Conservation (phyloP, 176 grass and related monocot genomes). For the Tuctoria greenei region DNA sequence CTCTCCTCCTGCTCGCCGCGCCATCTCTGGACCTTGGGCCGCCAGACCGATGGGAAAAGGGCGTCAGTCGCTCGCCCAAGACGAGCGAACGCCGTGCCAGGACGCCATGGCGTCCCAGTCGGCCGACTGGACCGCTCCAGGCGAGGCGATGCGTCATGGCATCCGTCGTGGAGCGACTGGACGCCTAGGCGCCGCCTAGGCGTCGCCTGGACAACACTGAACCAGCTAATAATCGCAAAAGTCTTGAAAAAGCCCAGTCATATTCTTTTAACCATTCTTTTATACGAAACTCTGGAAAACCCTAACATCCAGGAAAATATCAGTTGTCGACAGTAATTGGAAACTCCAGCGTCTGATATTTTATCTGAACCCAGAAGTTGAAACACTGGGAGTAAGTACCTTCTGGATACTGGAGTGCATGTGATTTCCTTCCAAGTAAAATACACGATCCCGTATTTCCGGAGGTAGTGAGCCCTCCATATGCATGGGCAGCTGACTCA, state of each 20-base stretch:
- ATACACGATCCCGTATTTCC: constrained; percentile 75
- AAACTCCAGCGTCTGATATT: background rate
- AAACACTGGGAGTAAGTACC: constrained; percentile 37
- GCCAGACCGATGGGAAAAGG: no score
- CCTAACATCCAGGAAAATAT: background rate
- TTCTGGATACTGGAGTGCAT: constrained; percentile 94
- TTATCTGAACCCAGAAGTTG: background rate
- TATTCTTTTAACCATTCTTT: background rate
- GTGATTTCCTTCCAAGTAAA: constrained; percentile 86
- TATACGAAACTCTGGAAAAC: background rate
- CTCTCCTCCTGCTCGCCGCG: no score
- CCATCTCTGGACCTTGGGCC: no score
- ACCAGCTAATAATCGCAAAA: background rate
- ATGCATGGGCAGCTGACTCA: constrained; percentile 63
- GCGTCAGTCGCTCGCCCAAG: no score
- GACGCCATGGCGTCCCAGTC: no score
- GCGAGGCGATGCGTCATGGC: no score
- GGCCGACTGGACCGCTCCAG: no score
- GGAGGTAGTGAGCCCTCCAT: constrained; percentile 66
- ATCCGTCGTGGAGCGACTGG: no score
- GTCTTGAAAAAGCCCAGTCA: background rate
- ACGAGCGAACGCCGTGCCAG: no score
- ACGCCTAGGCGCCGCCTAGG: no score
- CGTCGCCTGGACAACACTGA: no score
- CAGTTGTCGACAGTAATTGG: background rate